Base-by-base conservation (phyloP, 2,329 filamentous ascomycete species). In the Penicillium sp. region DNA sequence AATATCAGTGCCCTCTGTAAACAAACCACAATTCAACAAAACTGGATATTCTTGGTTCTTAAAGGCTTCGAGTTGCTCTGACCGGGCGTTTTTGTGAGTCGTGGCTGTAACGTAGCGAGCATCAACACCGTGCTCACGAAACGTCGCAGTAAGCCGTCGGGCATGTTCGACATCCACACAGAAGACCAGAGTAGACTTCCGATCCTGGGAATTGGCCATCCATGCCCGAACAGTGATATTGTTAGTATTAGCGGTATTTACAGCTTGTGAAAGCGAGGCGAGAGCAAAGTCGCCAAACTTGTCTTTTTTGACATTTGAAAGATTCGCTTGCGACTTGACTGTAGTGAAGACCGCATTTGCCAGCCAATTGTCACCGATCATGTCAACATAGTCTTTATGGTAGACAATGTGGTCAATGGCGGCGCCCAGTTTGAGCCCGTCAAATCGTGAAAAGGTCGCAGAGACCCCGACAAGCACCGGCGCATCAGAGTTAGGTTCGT, bases 381-480 rank as follows among this genome's bases (percentile, higher is more conserved):
- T 90, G 61, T 90, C 88, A 29, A 89, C 80, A 61, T 90, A 91
- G 68, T 90, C 87, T 63, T 92, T 95, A 73, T 98, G 93, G 67
- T 96, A 98, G 48, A 97, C 93, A 59, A 98, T 96, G 69, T 96
- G 90, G 66, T 98, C 93, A 66, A 98, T 95, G 31, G 89, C 93
- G 13, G 88, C 82, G 1, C 93, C 93, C 1, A 98, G 80, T 57
- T 85, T 86, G 31, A 96, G 77, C 0, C 93, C 93, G 69, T 98
- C 93, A 58, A 91, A 91, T 48, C 93, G 77, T n/a, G 84, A 86
- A 62, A 89, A 82, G 1, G 86, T 89, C 3, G 95, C 95, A 10
- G 93, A 97, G 3, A 99, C 93, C 5, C 95, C 95, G 13, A 99
- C 88, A 14, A 99, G 79, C 19, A 86, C 84, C 0, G 90, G 88